Percentiles rank a stretch among this genome's conserved stretches.
Conservation (phyloP, 2,329 filamentous ascomycete species). For the Fusarium citri region DNA sequence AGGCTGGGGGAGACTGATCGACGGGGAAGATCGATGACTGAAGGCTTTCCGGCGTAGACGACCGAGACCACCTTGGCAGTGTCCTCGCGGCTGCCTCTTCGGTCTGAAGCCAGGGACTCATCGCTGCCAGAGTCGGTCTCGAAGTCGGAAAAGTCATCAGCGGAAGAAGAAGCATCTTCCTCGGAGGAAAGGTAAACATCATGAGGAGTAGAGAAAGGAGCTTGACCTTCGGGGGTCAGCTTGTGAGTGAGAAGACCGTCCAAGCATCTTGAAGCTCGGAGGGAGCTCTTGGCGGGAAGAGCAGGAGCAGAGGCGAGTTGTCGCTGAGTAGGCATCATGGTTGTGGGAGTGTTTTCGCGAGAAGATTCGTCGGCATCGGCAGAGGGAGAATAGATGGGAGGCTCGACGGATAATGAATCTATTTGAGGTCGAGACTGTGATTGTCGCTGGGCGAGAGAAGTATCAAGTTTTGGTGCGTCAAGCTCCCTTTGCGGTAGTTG, state of each 20-base stretch:
- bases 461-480: slow-evolving; percentile 37
- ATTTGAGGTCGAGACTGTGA: slow-evolving; percentile 40
- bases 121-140: slow-evolving; percentile 61
- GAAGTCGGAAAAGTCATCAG: slow-evolving; percentile 69
- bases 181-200: slow-evolving; percentile 74
- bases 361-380: slow-evolving; percentile 42
- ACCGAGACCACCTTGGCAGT: slow-evolving; percentile 70
- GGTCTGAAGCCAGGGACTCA: slow-evolving; percentile 42
- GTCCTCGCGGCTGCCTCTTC: slow-evolving; percentile 62
- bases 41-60: slow-evolving; percentile 69
- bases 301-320: slow-evolving; percentile 53
- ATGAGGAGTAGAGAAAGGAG: slow-evolving; percentile 58
- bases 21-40: slow-evolving; percentile 63
- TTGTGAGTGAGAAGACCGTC: slow-evolving; percentile 50
- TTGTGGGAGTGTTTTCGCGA: slow-evolving; percentile 39
- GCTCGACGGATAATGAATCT: slow-evolving; percentile 45
- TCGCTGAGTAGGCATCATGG: slow-evolving; percentile 48
- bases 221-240: slow-evolving; percentile 47
- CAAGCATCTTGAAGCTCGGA: slow-evolving; percentile 59
- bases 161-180: slow-evolving; percentile 72
- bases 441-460: slow-evolving; percentile 32
- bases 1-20: slow-evolving; percentile 58
- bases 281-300: slow-evolving; percentile 63
- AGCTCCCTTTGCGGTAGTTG: slow-evolving; percentile 36
- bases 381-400: slow-evolving; percentile 42